Evolutionary conservation across 495 filamentous ascomycete genomes (phyloP).

Genomic region (Bacidia gigantensis): DNA sequence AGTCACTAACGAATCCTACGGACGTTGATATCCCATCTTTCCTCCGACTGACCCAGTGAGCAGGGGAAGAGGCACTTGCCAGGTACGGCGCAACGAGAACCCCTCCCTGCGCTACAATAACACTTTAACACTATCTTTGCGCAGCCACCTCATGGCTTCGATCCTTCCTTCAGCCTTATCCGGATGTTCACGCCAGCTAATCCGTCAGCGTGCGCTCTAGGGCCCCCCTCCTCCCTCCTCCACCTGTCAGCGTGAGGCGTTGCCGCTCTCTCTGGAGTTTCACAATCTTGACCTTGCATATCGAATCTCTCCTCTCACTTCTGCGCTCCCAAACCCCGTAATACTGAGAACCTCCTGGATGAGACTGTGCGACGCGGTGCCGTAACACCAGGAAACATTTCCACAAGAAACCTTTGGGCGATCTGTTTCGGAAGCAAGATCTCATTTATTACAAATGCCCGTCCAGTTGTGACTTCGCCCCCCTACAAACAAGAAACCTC

Average conservation of each 20-base stretch:
- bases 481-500: not conserved
- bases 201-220: not conserved
- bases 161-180: constrained; percentile 2
- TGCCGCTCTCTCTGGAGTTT: constrained; percentile 3
- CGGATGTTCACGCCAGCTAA: not conserved
- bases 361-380: not conserved
- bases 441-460: not conserved
- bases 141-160: constrained; percentile 2
- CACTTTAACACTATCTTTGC: not conserved
- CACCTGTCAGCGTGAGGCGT: constrained; percentile 3
- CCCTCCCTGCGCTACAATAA: not conserved
- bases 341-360: not conserved
- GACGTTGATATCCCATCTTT: not conserved
- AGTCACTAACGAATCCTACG: not conserved
- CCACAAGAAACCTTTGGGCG: not conserved
- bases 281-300: not conserved
- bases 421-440: not conserved
- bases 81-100: constrained; percentile 4
- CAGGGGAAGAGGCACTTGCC: not conserved
- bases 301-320: not conserved
- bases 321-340: not conserved
- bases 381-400: not conserved
- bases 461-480: not conserved
- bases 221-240: not conserved
- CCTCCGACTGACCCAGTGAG: not conserved